A percentile compares a stretch with the other conserved stretches of the same genome.
These are phyloP conservation scores for Colletotrichum sp. DNA, from an alignment of 2,329 filamentous ascomycete species.

Conservation along the genomic window DNA sequence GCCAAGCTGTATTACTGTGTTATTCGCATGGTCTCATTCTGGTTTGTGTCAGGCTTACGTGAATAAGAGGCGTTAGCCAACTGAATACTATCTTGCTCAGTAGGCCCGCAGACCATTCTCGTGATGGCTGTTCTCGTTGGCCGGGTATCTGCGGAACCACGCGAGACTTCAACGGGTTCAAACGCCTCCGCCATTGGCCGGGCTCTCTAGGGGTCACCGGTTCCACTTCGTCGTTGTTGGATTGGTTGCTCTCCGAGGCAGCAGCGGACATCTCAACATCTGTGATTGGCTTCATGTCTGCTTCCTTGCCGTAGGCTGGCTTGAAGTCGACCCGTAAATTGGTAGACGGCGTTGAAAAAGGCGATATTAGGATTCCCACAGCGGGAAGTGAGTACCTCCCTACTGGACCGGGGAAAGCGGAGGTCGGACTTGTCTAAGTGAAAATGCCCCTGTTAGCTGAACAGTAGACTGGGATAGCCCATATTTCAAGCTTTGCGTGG, in stretches of 20 bases:
- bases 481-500: background rate
- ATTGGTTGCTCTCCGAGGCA: background rate
- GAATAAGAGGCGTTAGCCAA: background rate
- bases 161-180: background rate
- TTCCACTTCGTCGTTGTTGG: background rate
- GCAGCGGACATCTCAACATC: background rate
- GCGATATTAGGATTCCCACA: background rate
- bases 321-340: background rate
- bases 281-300: background rate
- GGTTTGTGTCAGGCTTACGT: background rate
- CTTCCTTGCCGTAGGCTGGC: background rate
- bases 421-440: background rate
- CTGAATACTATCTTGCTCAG: background rate
- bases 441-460: background rate
- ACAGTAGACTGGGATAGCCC: background rate
- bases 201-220: background rate
- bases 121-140: background rate
- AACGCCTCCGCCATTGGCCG: background rate
- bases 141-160: background rate
- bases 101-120: background rate
- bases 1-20: conserved; percentile 60
- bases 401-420: background rate
- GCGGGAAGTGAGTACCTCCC: background rate
- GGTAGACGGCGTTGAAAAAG: background rate
- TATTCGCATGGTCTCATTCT: background rate